Percentiles rank a stretch among this genome's conserved stretches.
These are phyloP conservation scores for Lippia alba DNA, from an alignment of 305 asterid species.

Conservation along the genomic window DNA sequence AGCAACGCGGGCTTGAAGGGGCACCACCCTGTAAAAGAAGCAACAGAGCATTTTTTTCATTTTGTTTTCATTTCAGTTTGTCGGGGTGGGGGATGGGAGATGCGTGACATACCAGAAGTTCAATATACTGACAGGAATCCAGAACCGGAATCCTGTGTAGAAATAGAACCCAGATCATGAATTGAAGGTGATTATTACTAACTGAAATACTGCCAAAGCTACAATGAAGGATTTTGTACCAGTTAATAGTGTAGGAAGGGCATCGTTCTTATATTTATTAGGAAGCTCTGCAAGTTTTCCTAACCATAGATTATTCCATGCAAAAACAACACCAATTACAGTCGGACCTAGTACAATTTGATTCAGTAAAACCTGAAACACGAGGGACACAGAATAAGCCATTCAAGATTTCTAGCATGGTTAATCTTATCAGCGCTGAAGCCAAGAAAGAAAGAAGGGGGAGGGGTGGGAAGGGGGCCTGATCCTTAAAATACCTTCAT, in stretches of 20 bases:
- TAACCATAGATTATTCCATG: conserved; percentile 91
- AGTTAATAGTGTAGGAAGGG: conserved; percentile 76
- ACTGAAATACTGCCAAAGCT: not conserved
- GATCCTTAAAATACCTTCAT: conserved; percentile 51
- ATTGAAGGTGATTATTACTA: not conserved
- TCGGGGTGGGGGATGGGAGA: not conserved
- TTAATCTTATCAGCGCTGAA: not conserved
- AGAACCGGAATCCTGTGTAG: conserved; percentile 45
- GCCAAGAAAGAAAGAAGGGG: not conserved
- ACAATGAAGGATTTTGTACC: conserved; percentile 48
- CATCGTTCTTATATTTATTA: conserved; percentile 84
- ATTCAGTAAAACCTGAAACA: conserved; percentile 74
- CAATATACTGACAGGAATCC: conserved; percentile 51
- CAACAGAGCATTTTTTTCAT: conserved; percentile 6
- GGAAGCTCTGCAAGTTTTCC: conserved; percentile 93
- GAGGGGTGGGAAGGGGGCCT: too few species aligned
- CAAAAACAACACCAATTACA: conserved; percentile 87
- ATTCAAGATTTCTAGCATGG: conserved; percentile 13
- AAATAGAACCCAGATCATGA: not conserved
- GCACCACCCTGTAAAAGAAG: conserved; percentile 64
- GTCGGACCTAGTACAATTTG: conserved; percentile 85
- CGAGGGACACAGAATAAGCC: conserved; percentile 15
- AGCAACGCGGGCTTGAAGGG: conserved; percentile 93
- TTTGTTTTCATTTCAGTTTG: too few species aligned
- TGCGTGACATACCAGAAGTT: conserved; percentile 43